These are phyloP conservation scores for Isochrysis galbana DNA, from an alignment of 78 protist genomes.

Conservation along the genomic window DNA sequence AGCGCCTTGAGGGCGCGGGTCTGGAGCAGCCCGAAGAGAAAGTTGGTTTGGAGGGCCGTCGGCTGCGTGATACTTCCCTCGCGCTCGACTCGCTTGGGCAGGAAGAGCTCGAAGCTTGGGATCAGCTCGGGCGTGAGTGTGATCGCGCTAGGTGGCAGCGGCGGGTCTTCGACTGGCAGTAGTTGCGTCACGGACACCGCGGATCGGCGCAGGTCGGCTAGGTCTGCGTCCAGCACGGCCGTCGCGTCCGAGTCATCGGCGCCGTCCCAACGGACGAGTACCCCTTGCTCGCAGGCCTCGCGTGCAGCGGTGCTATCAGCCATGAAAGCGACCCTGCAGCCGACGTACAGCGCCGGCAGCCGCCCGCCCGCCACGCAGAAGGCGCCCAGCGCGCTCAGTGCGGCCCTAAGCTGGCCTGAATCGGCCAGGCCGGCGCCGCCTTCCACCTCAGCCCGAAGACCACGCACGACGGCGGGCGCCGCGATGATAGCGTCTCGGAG, in stretches of 20 bases:
- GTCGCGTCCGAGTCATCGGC: not conserved
- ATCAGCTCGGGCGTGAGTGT: not conserved
- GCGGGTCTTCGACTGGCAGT: not conserved
- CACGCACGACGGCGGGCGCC: not conserved
- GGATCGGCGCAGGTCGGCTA: not conserved
- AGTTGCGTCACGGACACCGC: not conserved
- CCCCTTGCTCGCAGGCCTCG: not conserved
- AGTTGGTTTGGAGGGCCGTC: not conserved
- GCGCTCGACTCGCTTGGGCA: not conserved
- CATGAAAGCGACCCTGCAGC: not conserved
- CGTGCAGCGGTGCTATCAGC: not conserved
- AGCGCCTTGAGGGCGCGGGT: conserved; percentile 26
- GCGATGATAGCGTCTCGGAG: not conserved
- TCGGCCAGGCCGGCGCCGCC: no score
- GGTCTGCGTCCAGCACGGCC: not conserved
- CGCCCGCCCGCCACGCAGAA: not conserved
- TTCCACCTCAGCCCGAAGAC: not conserved
- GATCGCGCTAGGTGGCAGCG: not conserved
- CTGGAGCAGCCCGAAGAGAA: conserved; percentile 15
- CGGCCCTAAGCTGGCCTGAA: not conserved
- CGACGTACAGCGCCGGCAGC: not conserved
- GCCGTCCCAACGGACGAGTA: not conserved
- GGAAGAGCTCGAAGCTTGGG: not conserved
- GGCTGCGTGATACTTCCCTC: not conserved
- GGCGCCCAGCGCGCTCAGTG: not conserved